Conservation (phyloP, 164 flowering plant species). For the Platanus orientalis region DNA sequence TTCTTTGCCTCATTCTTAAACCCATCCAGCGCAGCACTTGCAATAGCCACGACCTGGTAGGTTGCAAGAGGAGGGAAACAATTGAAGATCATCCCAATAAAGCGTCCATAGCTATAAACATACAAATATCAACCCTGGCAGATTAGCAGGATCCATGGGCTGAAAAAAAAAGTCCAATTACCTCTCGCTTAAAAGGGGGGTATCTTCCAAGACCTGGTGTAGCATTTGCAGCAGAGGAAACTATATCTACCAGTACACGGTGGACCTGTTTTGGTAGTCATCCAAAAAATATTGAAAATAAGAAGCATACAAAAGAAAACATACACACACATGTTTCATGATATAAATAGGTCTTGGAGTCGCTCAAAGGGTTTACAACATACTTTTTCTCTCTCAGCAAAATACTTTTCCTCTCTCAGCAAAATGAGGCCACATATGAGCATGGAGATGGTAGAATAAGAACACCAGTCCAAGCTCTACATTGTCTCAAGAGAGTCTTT, state of each 20-base stretch:
- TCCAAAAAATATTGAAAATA: neutral
- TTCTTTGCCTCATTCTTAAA: slow-evolving; percentile 90
- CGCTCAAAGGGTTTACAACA: no score
- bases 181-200: slow-evolving; percentile 97
- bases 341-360: no score
- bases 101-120: neutral
- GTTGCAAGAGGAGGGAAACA: no score
- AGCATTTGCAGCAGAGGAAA: slow-evolving; percentile 88
- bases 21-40: slow-evolving; percentile 80
- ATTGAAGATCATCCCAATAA: neutral
- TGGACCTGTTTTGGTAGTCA: slow-evolving; percentile 55
- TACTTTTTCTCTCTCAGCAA: no score
- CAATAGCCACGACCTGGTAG: slow-evolving; percentile 78
- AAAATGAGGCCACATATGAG: no score
- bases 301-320: neutral
- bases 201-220: slow-evolving; percentile 99
- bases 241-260: slow-evolving; percentile 87
- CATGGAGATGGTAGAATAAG: no score
- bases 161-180: slow-evolving; percentile 17
- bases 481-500: no score
- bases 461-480: no score
- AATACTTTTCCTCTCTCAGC: no score
- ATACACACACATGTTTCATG: no score
- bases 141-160: neutral
- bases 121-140: neutral